Evolutionary conservation across 2,329 filamentous ascomycete genomes (phyloP), one percentile per base, ranked within the genome.

Genomic region (Penicillium expansum): DNA sequence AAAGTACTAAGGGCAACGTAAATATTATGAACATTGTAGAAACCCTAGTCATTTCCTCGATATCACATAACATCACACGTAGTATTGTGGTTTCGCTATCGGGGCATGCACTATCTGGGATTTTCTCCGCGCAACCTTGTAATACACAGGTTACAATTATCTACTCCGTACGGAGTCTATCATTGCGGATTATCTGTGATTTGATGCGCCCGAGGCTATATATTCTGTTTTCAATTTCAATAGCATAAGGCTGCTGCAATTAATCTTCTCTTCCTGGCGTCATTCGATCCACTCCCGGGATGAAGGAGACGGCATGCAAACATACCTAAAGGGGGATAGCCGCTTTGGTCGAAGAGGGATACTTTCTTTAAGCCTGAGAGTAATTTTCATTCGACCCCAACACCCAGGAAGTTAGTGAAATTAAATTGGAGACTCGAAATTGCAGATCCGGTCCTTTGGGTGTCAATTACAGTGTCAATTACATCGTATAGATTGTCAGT

Each of bases 241-340:
- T 49, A 41, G 20, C 20, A 42, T 49, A 32, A 49, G 45, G 29
- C 44, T 50, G 22, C 50, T 33, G n/a, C 52, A 35, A 41, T 35
- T 47, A 52, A 39, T 51, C n/a, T 29, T 24, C 14, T 47, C 54
- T 56, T 55, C 41, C 48, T 52, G 32, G 52, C 47, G 47, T 51
- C 47, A 51, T 27, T 44, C 14, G 47, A 51, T 27, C 47, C 47
- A 55, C 53, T 51, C 24, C 30, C 14, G 24, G 39, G 33, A 33
- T 29, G 29, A 56, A 51, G 47, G 52, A 55, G 45, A 50, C 29
- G 30, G 44, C 32, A 39, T 38, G 47, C 30, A 48, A 55, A 50
- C 37, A 38, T 41, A 37, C 49, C 13, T 10, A 5, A 43, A 42
- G 27, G 18, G 13, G 39, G n/a, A 56, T 55, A 32, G 39, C 30